Conservation (phyloP, 345 rosid species). For the Eucalyptus curtisii region DNA sequence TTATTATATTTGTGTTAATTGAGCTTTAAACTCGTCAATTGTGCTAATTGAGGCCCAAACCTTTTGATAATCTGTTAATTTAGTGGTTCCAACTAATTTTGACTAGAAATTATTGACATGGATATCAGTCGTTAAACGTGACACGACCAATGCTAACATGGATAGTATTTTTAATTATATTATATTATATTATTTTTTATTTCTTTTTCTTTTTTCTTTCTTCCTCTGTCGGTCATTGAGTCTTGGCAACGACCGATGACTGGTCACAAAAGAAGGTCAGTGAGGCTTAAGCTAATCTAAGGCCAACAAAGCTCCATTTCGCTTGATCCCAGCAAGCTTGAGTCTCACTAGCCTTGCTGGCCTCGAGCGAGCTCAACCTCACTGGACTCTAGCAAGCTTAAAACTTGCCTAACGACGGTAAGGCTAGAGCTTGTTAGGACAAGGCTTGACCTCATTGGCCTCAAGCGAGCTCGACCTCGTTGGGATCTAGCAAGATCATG, state of each 20-base stretch:
- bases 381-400: not conserved
- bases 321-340: not conserved
- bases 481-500: not conserved
- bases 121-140: rapidly evolving
- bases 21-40: not conserved
- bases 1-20: not conserved
- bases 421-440: not conserved
- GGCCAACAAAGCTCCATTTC: not conserved
- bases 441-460: not conserved
- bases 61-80: rapidly evolving
- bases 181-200: rapidly evolving
- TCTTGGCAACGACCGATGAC: rapidly evolving
- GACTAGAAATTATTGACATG: not conserved
- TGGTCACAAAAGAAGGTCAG: not conserved
- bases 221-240: rapidly evolving
- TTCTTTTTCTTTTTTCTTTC: too few relatives aligned
- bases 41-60: not conserved
- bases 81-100: rapidly evolving
- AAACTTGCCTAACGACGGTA: rapidly evolving
- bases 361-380: not conserved
- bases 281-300: not conserved
- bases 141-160: rapidly evolving
- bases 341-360: not conserved
- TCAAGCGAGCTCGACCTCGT: rapidly evolving
- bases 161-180: too few relatives aligned